Conservation (phyloP, 2,329 filamentous ascomycete genomes). For the Ilyonectria sp. region DNA sequence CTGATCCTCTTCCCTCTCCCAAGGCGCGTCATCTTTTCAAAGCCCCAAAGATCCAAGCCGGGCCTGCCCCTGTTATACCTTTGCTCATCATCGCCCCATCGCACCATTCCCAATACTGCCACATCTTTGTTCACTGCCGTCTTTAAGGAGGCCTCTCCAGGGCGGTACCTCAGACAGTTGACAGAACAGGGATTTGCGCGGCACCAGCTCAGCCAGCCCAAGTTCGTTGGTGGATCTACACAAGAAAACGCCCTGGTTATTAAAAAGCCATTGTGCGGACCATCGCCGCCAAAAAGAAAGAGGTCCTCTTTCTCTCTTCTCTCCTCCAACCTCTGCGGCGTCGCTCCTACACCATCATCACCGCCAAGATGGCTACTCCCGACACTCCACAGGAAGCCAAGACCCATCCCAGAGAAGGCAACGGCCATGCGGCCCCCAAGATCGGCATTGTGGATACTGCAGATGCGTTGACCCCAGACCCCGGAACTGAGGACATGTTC, state of each 20-base stretch:
- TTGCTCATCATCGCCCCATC: constrained; percentile 6
- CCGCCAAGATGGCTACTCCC: constrained; percentile 38
- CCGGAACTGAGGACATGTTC: constrained; percentile 81
- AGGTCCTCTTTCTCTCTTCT: background rate
- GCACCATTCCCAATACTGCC: constrained; percentile 14
- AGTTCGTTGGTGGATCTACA: background rate
- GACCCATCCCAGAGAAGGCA: constrained; percentile 17
- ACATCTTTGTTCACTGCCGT: constrained; percentile 1
- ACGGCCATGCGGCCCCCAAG: constrained; percentile 27
- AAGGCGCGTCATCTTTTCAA: constrained; percentile 13
- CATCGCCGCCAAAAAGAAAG: background rate
- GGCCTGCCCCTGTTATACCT: constrained; percentile 10
- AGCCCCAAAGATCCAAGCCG: background rate
- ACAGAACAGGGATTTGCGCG: constrained; percentile 4
- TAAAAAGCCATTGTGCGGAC: constrained; percentile 8
- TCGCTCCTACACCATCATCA: constrained; percentile 24
- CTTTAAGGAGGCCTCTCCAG: constrained; percentile 25
- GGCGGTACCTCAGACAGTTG: background rate
- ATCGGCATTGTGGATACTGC: constrained; percentile 43
- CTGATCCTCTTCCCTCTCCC: background rate
- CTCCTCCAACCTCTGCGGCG: background rate
- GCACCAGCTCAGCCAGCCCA: constrained; percentile 12
- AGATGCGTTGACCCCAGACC: constrained; percentile 66
- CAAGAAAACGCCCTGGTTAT: constrained; percentile 3
- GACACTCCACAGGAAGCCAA: constrained; percentile 36